Evolutionary conservation across 2,329 filamentous ascomycete species (phyloP), one percentile per base, ranked within the genome.

Genomic region (Fusarium xylarioides): DNA sequence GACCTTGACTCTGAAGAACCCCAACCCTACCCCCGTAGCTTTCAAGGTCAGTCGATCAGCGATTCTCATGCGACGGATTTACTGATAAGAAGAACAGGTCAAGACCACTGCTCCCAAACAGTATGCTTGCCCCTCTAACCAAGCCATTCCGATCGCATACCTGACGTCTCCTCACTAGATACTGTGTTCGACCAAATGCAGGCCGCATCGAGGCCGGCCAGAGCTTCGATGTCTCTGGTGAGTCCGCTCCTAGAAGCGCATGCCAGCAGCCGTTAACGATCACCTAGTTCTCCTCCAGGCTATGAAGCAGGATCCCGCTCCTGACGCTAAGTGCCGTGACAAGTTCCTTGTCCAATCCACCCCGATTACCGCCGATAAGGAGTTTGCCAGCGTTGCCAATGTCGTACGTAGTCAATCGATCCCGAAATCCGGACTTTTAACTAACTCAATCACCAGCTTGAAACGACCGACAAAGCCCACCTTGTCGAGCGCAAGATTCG

Each of bases 51-150:
- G 85, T 66, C 38, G 28, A 15, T 21, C 54, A 19, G 54, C n/a
- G 26, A n/a, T n/a, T 11, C 19, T 21, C 6, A 52, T 63, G 58
- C 62, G 23, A 63, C 40, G 18, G 26, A 30, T 30, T 56, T 70
- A 57, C 71, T 79, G 38, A 78, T 62, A 47, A 47, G n/a, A 43
- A 46, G 42, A 18, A 19, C 77, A 97, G 95, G 96, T 99, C 84
- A 99, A 99, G 91, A 99, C 96, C 54, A 99, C 96, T 72, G 96
- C 96, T 55, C 96, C 96, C 38, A 98, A 98, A 86, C 96, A 98
- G 95, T 99, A 93, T 71, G 67, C 54, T 52, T 68, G 64, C 74
- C 68, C 69, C 62, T 76, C 69, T 43, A 38, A 40, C 26, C 54
- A 34, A 55, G 59, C 40, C 56, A 21, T 46, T 57, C 63, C 57